Evolutionary conservation across 2,329 filamentous ascomycete species (phyloP).

Genomic region (Lithohypha guttulata): DNA sequence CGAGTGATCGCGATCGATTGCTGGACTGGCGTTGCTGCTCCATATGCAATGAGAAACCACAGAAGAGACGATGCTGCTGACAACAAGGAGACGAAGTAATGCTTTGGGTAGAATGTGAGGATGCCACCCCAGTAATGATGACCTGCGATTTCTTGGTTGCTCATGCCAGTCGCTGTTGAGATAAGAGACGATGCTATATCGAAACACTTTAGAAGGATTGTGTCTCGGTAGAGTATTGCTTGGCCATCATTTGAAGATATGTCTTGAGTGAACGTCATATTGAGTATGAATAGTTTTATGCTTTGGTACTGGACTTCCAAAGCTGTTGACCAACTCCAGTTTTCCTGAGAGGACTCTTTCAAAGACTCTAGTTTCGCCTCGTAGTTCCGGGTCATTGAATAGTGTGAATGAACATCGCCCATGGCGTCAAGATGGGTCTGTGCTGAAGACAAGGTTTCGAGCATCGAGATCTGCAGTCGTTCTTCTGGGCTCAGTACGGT

Average conservation of each 20-base stretch:
- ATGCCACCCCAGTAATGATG: neutral
- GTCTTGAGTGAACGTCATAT: neutral
- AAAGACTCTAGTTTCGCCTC: neutral
- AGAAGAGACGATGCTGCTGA: too few species aligned
- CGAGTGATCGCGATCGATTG: neutral
- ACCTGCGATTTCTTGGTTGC: neutral
- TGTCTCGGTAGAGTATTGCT: neutral
- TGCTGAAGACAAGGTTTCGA: neutral
- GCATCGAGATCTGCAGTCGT: neutral
- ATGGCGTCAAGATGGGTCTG: neutral
- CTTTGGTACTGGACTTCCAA: neutral
- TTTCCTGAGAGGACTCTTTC: neutral
- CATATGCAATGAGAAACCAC: too few species aligned
- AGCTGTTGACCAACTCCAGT: neutral
- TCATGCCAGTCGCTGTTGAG: neutral
- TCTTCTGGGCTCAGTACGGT: neutral
- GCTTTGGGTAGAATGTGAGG: conserved; percentile 7
- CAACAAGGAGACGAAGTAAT: conserved; percentile 4
- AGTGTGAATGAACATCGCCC: neutral
- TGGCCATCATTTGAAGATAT: neutral
- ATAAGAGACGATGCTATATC: neutral
- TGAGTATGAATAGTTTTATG: neutral
- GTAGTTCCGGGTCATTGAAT: neutral
- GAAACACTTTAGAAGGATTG: neutral
- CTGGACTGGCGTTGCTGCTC: too few species aligned